Evolutionary conservation across 1,284 basidiomycete species (phyloP), one percentile per base, ranked within the genome.

Genomic region (Omphalotus olearius): DNA sequence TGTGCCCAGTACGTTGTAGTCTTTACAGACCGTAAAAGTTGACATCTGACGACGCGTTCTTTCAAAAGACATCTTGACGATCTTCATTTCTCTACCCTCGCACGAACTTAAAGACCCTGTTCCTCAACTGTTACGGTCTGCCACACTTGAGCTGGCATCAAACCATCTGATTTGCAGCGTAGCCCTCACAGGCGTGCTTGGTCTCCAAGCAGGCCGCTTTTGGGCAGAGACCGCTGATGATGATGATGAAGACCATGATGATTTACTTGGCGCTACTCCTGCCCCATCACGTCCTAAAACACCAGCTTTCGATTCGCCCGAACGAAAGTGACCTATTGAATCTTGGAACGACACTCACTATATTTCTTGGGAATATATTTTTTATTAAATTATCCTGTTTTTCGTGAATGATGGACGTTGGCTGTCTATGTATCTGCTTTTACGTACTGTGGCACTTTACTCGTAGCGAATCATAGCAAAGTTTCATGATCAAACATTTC

Each of bases 91-190:
- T 2, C 68, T 86, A 25, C 80, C 82, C 56, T 38, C 70, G 53
- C 69, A 78, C 60, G 63, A 69, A 25, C 62, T 71, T 52, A 68
- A 66, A 52, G 75, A 76, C 53, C 71, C 72, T 26, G 77, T 85
- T 60, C 80, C 84, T n/a, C 67, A 72, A 23, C 62, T 69, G 2
- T 73, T 90, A 13, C 78, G 80, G 23, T 70, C 65, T 38, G 74
- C 80, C 11, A 85, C 82, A 1, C 75, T 91, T 45, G 85, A 86
- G 51, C 81, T 91, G 50, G 88, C 89, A 1, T 88, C 88, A 26
- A 84, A 78, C 58, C 80, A 91, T 62, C 83, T 91, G 61, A 79
- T 91, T 52, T 90, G 86, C 70, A 87, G 85, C 60, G 88, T 91
- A 41, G 84, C 86, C 1, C 77, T 91, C 53, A 91, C 89, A 0